These are phyloP conservation scores for Eucalyptus regnans DNA, from an alignment of 345 rosid species.

Conservation along the genomic window DNA sequence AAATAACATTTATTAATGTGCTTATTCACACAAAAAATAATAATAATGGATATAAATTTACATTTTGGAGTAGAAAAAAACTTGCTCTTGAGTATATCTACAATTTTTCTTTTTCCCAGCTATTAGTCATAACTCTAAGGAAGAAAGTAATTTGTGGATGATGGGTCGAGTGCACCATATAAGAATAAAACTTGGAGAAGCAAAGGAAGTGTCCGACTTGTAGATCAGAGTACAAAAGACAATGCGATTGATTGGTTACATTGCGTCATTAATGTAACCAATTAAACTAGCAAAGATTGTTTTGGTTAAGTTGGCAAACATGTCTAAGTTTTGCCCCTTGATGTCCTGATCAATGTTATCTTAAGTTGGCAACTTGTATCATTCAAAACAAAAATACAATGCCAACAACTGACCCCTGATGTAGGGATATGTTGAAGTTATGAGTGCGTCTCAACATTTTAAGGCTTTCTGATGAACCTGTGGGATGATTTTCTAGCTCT, in stretches of 20 bases:
- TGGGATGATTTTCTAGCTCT: neutral
- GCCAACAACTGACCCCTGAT: neutral
- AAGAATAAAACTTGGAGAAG: neutral
- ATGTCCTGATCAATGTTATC: neutral
- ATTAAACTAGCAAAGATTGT: neutral
- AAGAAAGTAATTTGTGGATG: neutral
- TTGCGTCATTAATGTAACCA: neutral
- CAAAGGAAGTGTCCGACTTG: neutral
- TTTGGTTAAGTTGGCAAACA: neutral
- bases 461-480: neutral
- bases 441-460: neutral
- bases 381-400: neutral
- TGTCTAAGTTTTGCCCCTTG: neutral
- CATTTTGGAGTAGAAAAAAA: neutral
- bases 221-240: accelerated
- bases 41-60: neutral
- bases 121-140: neutral
- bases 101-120: neutral
- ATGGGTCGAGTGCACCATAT: neutral
- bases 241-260: neutral
- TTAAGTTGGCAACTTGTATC: neutral
- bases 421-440: neutral
- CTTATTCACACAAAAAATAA: accelerated
- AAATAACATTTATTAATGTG: neutral
- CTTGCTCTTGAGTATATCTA: neutral